These are phyloP conservation scores for Raddia distichophylla DNA, from an alignment of 176 grass and related monocot genomes.

Conservation along the genomic window DNA sequence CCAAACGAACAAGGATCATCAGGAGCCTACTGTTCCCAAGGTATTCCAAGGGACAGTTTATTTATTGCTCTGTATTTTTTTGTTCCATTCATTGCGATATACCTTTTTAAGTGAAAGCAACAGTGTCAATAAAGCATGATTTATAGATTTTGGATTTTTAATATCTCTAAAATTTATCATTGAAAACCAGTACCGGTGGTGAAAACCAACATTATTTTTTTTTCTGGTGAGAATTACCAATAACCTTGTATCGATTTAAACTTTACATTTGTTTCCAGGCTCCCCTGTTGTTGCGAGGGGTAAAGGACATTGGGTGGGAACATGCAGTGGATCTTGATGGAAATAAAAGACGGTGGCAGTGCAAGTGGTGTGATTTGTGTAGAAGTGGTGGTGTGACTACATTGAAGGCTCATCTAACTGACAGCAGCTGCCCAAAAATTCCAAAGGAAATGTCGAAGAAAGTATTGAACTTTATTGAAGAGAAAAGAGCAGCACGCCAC, in stretches of 20 bases:
- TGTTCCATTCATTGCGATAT: slow-evolving; percentile 13
- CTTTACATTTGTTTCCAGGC: slow-evolving; percentile 44
- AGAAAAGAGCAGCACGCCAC: slow-evolving; percentile 50
- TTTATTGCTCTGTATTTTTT: slow-evolving; percentile 19
- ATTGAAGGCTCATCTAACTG: slow-evolving; percentile 63
- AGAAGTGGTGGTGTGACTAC: slow-evolving; percentile 66
- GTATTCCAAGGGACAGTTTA: slow-evolving; percentile 39
- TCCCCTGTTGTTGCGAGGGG: slow-evolving; percentile 38
- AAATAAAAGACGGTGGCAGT: slow-evolving; percentile 63
- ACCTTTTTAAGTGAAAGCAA: background rate
- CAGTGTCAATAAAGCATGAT: background rate
- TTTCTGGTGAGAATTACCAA: slow-evolving; percentile 25
- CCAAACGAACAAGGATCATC: slow-evolving; percentile 35
- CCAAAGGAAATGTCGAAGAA: slow-evolving; percentile 53
- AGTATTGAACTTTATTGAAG: slow-evolving; percentile 58
- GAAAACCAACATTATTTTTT: slow-evolving; percentile 5
- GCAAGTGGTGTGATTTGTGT: slow-evolving; percentile 56
- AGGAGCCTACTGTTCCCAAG: slow-evolving; percentile 33
- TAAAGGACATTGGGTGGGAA: slow-evolving; percentile 58
- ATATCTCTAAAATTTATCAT: slow-evolving; percentile 21
- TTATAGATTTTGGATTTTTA: slow-evolving; percentile 23
- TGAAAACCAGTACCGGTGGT: slow-evolving; percentile 16
- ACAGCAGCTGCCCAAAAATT: slow-evolving; percentile 48
- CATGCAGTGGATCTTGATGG: slow-evolving; percentile 63
- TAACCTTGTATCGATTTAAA: slow-evolving; percentile 21